Evolutionary conservation across 352 stramenopile species (phyloP), one percentile per base, ranked within the genome.

Genomic region (Globisporangium uncinulatum): DNA sequence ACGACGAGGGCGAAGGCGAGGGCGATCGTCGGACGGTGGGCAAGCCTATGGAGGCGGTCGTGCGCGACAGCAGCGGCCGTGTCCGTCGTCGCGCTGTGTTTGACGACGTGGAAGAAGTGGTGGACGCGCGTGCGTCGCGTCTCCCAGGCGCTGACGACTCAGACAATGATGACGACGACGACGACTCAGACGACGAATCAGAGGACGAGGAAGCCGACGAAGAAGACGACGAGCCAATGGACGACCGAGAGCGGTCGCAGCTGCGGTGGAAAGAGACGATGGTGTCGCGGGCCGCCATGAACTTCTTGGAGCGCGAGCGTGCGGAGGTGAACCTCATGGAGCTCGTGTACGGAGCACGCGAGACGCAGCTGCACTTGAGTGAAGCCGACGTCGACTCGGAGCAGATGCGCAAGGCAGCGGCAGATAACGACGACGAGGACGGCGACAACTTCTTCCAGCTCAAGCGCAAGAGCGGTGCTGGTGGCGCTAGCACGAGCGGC

Each of bases 321-420:
- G 69, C 67, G 10, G 80, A 92, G 41, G 69, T 95, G 43, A 96
- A 96, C 61, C 66, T 97, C 4, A 96, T 97, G 86, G 89, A 97
- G 53, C 65, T 96, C 13, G 89, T 97, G 37, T 97, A 97, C 60
- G 90, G 90, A 15, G 76, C 87, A 42, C 73, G 76, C 15, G 74
- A 83, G 49, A 94, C 34, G 34, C 34, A 94, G 67, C 66, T 93
- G 1, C 77, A 93, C 65, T 86, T 91, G 69, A 90, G 62, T 8
- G 84, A 95, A 51, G 73, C 66, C 1, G 84, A 94, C 41, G 52
- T 89, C 34, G 74, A 86, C 41, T 77, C 84, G 6, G 73, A 83
- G 9, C 49, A 56, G 14, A 73, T 79, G 48, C 24, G 4, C 24
- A 66, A 57, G 13, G 55, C 44, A 5, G 20, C 45, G 4, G 56